Percentiles rank a stretch among this genome's conserved stretches.
phyloP scores from a whole-genome alignment of 164 flowering plant species.

The Protea cynaroides region DNA sequence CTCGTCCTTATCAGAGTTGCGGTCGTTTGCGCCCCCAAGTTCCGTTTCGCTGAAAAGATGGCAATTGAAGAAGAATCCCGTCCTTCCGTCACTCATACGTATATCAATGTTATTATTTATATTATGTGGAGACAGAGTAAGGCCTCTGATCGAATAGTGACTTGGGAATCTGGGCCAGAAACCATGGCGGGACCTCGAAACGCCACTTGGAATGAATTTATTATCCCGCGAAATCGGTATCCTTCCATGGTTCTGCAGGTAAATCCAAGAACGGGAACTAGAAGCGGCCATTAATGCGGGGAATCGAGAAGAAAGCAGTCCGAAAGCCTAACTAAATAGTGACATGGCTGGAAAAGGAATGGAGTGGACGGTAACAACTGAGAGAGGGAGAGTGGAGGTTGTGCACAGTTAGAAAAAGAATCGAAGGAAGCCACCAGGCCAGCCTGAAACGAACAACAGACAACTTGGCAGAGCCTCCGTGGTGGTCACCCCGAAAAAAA shows the following conservation, averaged over 20 bases:
- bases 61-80: not conserved
- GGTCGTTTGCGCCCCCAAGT: not conserved
- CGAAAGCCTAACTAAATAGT: not conserved
- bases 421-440: too few species aligned
- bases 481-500: too few species aligned
- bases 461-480: too few species aligned
- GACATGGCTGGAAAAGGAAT: not conserved
- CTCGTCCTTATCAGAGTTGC: slow-evolving; percentile 6
- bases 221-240: not conserved
- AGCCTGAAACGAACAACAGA: too few species aligned
- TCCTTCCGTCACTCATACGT: not conserved
- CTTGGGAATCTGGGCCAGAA: not conserved
- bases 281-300: slow-evolving; percentile 12
- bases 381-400: too few species aligned
- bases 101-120: too few species aligned
- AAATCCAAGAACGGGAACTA: slow-evolving; percentile 5
- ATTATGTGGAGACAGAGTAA: not conserved
- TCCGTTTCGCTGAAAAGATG: slow-evolving; percentile 1
- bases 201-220: not conserved
- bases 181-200: not conserved
- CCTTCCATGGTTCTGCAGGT: not conserved
- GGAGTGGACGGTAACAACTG: too few species aligned
- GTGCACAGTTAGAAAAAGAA: too few species aligned
- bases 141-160: not conserved
- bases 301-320: not conserved